Conservation (phyloP, 164 flowering plant genomes). For the Nelumbo lutea region DNA sequence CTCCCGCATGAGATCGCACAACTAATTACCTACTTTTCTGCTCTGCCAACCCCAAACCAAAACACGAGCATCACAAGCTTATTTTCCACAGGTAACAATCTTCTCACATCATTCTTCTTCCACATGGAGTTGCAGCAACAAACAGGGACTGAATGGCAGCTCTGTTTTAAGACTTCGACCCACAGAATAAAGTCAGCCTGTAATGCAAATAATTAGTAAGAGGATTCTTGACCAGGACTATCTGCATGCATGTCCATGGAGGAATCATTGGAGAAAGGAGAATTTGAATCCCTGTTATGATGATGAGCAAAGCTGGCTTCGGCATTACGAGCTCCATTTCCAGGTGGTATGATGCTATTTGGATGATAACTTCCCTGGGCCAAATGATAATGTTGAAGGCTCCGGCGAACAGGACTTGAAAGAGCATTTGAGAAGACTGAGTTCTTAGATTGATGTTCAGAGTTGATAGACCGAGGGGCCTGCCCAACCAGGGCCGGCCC, state of each 20-base stretch:
- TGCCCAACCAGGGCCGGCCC: constrained; percentile 27
- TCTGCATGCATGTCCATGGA: constrained; percentile 67
- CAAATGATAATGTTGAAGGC: constrained; percentile 49
- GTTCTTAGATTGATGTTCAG: constrained; percentile 53
- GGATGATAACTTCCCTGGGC: constrained; percentile 39
- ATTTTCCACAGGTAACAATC: neutral
- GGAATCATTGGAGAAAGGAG: constrained; percentile 38
- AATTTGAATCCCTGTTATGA: constrained; percentile 48
- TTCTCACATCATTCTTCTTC: neutral
- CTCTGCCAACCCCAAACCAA: neutral
- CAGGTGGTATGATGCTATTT: constrained; percentile 23
- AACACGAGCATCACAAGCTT: neutral
- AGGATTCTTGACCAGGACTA: constrained; percentile 46
- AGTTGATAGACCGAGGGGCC: constrained; percentile 35
- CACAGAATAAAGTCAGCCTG: neutral
- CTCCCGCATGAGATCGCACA: constrained; percentile 3
- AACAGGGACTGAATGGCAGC: neutral
- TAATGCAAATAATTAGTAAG: constrained; percentile 18
- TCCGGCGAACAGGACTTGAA: constrained; percentile 55
- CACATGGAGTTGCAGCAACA: constrained; percentile 2
- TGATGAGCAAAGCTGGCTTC: constrained; percentile 22
- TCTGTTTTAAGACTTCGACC: neutral
- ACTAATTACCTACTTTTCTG: neutral
- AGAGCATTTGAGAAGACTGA: constrained; percentile 59
- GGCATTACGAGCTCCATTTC: constrained; percentile 24